A percentile compares a stretch with the other conserved stretches of the same genome.
phyloP scores from a whole-genome alignment of 768 basidiomycete species.

The Suillus placidus region DNA sequence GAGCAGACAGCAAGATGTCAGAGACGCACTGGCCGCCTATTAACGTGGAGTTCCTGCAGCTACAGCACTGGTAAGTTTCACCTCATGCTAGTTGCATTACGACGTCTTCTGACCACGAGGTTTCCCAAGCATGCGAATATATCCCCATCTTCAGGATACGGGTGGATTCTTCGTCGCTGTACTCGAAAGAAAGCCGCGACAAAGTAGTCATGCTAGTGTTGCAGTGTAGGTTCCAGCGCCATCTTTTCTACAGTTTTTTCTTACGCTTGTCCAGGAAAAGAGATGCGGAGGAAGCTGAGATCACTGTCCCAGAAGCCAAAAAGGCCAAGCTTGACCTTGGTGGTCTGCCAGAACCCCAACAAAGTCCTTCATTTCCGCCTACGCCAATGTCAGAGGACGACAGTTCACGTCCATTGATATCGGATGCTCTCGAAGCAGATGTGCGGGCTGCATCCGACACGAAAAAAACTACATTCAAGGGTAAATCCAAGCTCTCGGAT shows the following conservation, averaged over 20 bases:
- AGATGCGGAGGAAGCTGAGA: slow-evolving; percentile 43
- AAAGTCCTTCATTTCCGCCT: not conserved
- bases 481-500: slow-evolving; percentile 26
- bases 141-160: slow-evolving; percentile 94
- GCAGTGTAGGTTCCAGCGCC: slow-evolving; percentile 17
- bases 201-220: slow-evolving; percentile 8
- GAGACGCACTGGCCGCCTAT: slow-evolving; percentile 81
- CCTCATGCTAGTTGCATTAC: not conserved
- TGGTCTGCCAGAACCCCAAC: slow-evolving; percentile 11
- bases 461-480: not conserved
- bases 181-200: slow-evolving; percentile 52
- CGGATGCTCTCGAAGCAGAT: slow-evolving; percentile 6
- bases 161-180: slow-evolving; percentile 99
- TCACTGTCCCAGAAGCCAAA: slow-evolving; percentile 48
- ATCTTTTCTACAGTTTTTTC: not conserved
- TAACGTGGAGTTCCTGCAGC: slow-evolving; percentile 58
- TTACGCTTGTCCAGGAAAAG: slow-evolving; percentile 46
- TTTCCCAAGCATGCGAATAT: slow-evolving; percentile 72
- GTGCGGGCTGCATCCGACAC: not conserved
- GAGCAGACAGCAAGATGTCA: slow-evolving; percentile 61
- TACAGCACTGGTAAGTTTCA: slow-evolving; percentile 70
- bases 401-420: slow-evolving; percentile 8
- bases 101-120: not conserved
- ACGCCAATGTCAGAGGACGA: slow-evolving; percentile 6
- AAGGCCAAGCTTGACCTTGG: slow-evolving; percentile 47